Percentiles rank a stretch among this genome's conserved stretches.
Evolutionary conservation across 2,329 filamentous ascomycete species (phyloP).

Genomic region (Harringtonia aguacate): DNA sequence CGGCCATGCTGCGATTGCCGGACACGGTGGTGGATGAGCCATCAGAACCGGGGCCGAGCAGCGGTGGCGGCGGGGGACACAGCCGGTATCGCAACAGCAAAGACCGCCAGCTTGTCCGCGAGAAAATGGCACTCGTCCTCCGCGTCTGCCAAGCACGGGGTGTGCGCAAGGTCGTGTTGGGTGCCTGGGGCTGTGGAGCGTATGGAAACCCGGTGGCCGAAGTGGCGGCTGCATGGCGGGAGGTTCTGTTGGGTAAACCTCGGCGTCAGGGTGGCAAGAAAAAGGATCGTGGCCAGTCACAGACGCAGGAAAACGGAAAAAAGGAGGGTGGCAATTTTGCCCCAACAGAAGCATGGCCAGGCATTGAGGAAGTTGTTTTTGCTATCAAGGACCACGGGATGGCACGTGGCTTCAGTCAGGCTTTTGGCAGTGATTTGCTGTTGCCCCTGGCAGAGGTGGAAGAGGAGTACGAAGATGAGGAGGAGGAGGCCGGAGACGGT

Average conservation of each 20-base stretch:
- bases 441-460: slow-evolving; percentile 23
- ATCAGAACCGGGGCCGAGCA: no score
- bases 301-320: slow-evolving; percentile 14
- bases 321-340: slow-evolving; percentile 4
- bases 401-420: slow-evolving; percentile 38
- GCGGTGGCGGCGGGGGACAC: no score
- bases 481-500: background rate
- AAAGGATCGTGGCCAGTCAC: slow-evolving; percentile 8
- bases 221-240: slow-evolving; percentile 44
- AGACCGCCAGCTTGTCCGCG: slow-evolving; percentile 36
- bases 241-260: slow-evolving; percentile 20
- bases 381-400: slow-evolving; percentile 42
- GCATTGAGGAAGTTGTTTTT: slow-evolving; percentile 41
- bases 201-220: slow-evolving; percentile 52
- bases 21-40: slow-evolving; percentile 25
- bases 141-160: slow-evolving; percentile 36
- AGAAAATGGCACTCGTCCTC: slow-evolving; percentile 49
- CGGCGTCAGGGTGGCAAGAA: no score
- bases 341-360: slow-evolving; percentile 29
- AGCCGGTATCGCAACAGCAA: no score
- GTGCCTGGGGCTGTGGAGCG: slow-evolving; percentile 55
- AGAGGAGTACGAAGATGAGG: slow-evolving; percentile 18
- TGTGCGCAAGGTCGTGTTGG: slow-evolving; percentile 40
- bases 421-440: no score
- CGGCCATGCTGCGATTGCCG: slow-evolving; percentile 48